Percentiles rank a stretch among this genome's conserved stretches.
phyloP scores from a whole-genome alignment of 768 basidiomycete genomes.

The Leccinum boreale region DNA sequence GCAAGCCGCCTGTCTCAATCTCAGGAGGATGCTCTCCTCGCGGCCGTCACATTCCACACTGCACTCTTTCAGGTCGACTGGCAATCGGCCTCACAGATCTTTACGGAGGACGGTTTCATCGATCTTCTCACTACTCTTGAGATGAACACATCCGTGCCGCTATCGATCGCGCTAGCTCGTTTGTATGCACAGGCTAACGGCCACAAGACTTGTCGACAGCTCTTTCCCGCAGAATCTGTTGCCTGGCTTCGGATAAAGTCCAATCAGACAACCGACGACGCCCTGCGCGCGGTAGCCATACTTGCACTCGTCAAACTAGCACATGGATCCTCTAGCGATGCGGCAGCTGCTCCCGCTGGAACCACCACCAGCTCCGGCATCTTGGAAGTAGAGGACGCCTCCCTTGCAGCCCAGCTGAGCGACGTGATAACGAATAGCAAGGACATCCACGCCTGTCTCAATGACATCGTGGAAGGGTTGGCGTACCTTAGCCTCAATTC shows the following conservation, averaged over 20 bases:
- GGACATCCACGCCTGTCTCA: constrained; percentile 40
- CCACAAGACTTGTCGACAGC: constrained; percentile 65
- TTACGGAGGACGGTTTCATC: constrained; percentile 58
- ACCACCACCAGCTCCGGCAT: constrained; percentile 7
- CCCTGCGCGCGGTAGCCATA: constrained; percentile 58
- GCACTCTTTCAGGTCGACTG: constrained; percentile 85
- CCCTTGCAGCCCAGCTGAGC: constrained; percentile 55
- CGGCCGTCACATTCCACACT: constrained; percentile 63
- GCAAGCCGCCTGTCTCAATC: constrained; percentile 51
- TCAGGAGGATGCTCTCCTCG: constrained; percentile 48
- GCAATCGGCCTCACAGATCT: constrained; percentile 60
- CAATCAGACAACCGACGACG: constrained; percentile 41
- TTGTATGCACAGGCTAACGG: constrained; percentile 75
- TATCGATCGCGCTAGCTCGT: constrained; percentile 64
- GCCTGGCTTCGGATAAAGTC: constrained; percentile 68
- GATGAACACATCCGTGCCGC: constrained; percentile 44
- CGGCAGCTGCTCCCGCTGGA: constrained; percentile 16
- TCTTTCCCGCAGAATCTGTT: constrained; percentile 53
- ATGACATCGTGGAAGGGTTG: constrained; percentile 78
- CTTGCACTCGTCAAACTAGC: constrained; percentile 79
- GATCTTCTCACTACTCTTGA: constrained; percentile 67
- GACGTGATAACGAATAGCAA: constrained; percentile 43
- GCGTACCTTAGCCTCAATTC: constrained; percentile 76
- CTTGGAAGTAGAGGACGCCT: constrained; percentile 33
- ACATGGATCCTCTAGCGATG: constrained; percentile 51